Percentiles rank a stretch among this genome's conserved stretches.
phyloP scores from a whole-genome alignment of 768 basidiomycete genomes.

The Lentinula raphanica region DNA sequence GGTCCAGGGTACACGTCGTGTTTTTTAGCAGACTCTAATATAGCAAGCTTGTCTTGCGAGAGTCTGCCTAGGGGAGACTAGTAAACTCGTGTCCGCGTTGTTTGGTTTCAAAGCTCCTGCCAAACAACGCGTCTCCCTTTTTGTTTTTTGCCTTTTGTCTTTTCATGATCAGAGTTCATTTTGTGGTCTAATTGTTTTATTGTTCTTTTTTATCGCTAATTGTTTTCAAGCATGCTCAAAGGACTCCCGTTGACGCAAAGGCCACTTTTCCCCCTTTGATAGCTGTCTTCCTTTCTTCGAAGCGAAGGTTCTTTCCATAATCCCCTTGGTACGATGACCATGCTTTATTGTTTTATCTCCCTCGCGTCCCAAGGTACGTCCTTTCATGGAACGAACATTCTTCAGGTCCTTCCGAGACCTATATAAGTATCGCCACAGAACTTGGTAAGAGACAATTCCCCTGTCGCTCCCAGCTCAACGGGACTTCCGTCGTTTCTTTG shows the following conservation, averaged over 20 bases:
- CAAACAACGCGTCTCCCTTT: not conserved
- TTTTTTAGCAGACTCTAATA: too few relatives aligned
- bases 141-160: constrained; percentile 1
- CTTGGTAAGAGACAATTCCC: not conserved
- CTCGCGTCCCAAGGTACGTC: not conserved
- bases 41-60: too few relatives aligned
- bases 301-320: not conserved
- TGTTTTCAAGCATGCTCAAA: not conserved
- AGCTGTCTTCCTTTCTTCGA: not conserved
- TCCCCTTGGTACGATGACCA: not conserved
- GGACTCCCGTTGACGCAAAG: not conserved
- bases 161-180: not conserved
- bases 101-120: not conserved
- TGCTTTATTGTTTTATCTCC: not conserved
- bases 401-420: not conserved
- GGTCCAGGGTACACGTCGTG: too few relatives aligned
- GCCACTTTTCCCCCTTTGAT: not conserved
- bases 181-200: not conserved
- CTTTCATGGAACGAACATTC: not conserved
- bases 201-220: not conserved
- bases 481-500: not conserved
- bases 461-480: not conserved
- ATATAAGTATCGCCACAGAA: not conserved
- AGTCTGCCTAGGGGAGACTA: too few relatives aligned
- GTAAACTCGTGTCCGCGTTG: not conserved